A percentile compares a stretch with the other conserved stretches of the same genome.
phyloP scores from a whole-genome alignment of 495 filamentous ascomycete species.

The Articulospora tetracladia region DNA sequence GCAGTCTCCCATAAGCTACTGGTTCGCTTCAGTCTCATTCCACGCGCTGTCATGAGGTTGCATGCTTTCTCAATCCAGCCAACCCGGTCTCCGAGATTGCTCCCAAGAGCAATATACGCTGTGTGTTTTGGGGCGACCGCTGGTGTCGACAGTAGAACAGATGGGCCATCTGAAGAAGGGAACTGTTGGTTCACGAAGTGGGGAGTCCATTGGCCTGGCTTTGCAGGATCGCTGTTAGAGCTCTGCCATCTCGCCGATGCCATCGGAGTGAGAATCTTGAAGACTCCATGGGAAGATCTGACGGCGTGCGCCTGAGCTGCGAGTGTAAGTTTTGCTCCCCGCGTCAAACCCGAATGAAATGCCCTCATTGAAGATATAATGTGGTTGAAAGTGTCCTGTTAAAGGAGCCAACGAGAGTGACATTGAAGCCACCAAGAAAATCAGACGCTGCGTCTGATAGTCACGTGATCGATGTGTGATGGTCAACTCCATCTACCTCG shows the following conservation, averaged over 20 bases:
- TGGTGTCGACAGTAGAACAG: neutral
- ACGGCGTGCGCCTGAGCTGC: neutral
- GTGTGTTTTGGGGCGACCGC: neutral
- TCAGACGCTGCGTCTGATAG: no score
- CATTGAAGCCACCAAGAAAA: no score
- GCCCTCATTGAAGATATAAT: slow-evolving; percentile 5
- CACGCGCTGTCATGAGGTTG: slow-evolving; percentile 63
- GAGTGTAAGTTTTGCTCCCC: neutral
- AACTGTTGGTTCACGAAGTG: neutral
- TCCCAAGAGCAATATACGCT: slow-evolving; percentile 85
- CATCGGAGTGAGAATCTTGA: neutral
- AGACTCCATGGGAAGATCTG: neutral
- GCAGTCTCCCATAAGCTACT: slow-evolving; percentile 92
- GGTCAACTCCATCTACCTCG: no score
- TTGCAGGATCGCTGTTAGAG: neutral
- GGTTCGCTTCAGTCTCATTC: slow-evolving; percentile 72
- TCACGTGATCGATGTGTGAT: no score
- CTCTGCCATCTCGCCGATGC: slow-evolving; percentile 1
- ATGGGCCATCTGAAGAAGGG: neutral
- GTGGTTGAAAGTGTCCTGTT: neutral
- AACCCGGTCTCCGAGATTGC: slow-evolving; percentile 87
- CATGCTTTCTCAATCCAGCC: slow-evolving; percentile 80
- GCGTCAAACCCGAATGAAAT: neutral
- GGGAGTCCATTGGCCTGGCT: slow-evolving; percentile 10
- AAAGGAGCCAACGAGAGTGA: neutral